Percentiles rank a stretch among this genome's conserved stretches.
Conservation (phyloP, 2,329 filamentous ascomycete genomes). For the Ceratocystiopsis minuta region DNA sequence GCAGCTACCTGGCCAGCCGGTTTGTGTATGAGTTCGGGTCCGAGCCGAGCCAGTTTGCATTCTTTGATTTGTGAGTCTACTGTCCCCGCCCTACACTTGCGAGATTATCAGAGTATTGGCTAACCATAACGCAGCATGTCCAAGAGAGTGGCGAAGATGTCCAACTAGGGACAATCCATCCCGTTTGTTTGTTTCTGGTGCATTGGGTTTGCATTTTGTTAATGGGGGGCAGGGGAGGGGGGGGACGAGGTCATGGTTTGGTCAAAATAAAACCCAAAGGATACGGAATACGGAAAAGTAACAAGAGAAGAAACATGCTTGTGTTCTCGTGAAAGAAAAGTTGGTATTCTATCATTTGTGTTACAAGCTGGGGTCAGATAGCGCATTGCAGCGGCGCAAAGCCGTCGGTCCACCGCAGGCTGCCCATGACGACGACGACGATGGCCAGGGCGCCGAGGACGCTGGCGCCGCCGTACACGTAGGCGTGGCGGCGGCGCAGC, state of each 20-base stretch:
- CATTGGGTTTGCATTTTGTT: no score
- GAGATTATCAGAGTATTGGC: neutral
- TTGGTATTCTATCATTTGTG: no score
- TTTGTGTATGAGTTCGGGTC: conserved; percentile 96
- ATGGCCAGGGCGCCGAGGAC: conserved; percentile 38
- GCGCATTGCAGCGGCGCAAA: conserved; percentile 26
- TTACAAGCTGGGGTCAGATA: conserved; percentile 8
- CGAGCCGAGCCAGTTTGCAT: conserved; percentile 85
- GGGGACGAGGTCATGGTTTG: no score
- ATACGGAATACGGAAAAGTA: no score
- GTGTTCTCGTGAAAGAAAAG: no score
- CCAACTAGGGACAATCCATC: no score
- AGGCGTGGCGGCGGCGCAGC: conserved; percentile 33
- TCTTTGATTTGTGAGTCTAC: conserved; percentile 81
- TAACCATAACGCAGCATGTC: conserved; percentile 36
- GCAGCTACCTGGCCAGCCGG: conserved; percentile 81
- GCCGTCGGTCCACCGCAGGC: conserved; percentile 49
- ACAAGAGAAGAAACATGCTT: no score
- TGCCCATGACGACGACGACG: conserved; percentile 56
- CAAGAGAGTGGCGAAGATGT: conserved; percentile 28
- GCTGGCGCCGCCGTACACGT: conserved; percentile 48
- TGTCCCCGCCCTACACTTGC: no score
- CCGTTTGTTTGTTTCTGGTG: neutral
- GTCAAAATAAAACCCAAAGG: no score
- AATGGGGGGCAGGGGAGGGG: no score